phyloP scores from a whole-genome alignment of 169 alveolate species.

The Eimeria tenella region DNA sequence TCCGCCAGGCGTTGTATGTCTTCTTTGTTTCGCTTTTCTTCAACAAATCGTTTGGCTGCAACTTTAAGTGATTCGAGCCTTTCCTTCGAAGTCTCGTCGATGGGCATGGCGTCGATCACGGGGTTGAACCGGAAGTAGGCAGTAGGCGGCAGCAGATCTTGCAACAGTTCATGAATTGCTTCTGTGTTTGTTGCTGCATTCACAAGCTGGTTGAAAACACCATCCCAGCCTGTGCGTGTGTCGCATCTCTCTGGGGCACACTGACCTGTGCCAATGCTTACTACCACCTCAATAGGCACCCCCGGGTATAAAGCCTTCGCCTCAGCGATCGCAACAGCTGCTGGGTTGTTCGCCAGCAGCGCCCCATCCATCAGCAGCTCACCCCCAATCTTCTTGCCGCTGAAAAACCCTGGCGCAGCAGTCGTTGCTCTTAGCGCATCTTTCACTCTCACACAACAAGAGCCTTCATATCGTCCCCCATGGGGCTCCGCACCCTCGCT shows the following conservation, averaged over 20 bases:
- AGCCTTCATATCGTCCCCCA: slow-evolving; percentile 80
- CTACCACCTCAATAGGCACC: slow-evolving; percentile 87
- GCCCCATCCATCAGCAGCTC: slow-evolving; percentile 90
- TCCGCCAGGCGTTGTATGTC: slow-evolving; percentile 9
- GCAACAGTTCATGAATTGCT: slow-evolving; percentile 82
- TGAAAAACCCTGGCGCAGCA: slow-evolving; percentile 92
- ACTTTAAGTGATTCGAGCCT: slow-evolving; percentile 80
- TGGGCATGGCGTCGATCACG: slow-evolving; percentile 77
- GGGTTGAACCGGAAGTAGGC: slow-evolving; percentile 87
- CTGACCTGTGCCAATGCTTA: slow-evolving; percentile 90
- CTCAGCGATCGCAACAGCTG: slow-evolving; percentile 89
- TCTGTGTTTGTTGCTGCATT: slow-evolving; percentile 87
- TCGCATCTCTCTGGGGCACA: slow-evolving; percentile 73
- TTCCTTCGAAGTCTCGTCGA: slow-evolving; percentile 85
- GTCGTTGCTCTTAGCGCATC: slow-evolving; percentile 91
- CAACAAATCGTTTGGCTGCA: slow-evolving; percentile 81
- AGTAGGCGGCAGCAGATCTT: slow-evolving; percentile 79
- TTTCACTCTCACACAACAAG: slow-evolving; percentile 81
- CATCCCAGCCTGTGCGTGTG: slow-evolving; percentile 85
- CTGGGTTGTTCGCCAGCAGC: slow-evolving; percentile 90
- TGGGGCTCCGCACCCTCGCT: neutral
- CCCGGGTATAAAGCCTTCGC: slow-evolving; percentile 86
- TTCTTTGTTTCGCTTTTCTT: slow-evolving; percentile 13
- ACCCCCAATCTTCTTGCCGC: slow-evolving; percentile 85
- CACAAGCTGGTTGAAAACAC: slow-evolving; percentile 82